phyloP scores from a whole-genome alignment of 805 yeast genomes.

The Jamesozyma hellenica region DNA sequence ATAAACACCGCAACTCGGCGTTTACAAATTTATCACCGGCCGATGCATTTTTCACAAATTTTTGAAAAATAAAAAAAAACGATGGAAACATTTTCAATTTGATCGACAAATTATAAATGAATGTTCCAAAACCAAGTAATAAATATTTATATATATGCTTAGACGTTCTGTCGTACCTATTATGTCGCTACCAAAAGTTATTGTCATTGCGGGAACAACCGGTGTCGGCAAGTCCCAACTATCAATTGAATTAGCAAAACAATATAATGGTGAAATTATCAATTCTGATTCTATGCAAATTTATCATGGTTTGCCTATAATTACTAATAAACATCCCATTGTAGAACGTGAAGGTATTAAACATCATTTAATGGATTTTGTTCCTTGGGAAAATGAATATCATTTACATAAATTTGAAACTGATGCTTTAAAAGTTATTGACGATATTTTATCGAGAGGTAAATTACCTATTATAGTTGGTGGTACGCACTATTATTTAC shows the following conservation, averaged over 20 bases:
- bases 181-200: constrained; percentile 28
- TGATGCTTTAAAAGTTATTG: constrained; percentile 57
- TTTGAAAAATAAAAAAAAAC: too few species aligned
- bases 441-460: constrained; percentile 53
- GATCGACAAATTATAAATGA: too few species aligned
- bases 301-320: constrained; percentile 59
- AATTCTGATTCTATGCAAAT: constrained; percentile 98
- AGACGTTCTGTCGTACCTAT: too few species aligned
- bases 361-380: constrained; percentile 84
- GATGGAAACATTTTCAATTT: too few species aligned
- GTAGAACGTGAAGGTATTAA: constrained; percentile 62
- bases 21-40: too few species aligned
- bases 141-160: too few species aligned
- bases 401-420: constrained; percentile 65
- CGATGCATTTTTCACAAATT: too few species aligned
- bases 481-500: constrained; percentile 91
- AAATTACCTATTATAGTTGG: constrained; percentile 86
- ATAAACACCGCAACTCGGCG: too few species aligned
- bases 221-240: constrained; percentile 93
- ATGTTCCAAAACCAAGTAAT: too few species aligned
- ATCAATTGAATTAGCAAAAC: constrained; percentile 55
- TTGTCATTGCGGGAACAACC: constrained; percentile 81
- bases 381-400: constrained; percentile 72
- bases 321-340: constrained; percentile 88
- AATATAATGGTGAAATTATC: constrained; percentile 75